Evolutionary conservation across 192 early-diverging fungal genomes (phyloP), one percentile per base, ranked within the genome.

Genomic region (Spizellomyces sp.): DNA sequence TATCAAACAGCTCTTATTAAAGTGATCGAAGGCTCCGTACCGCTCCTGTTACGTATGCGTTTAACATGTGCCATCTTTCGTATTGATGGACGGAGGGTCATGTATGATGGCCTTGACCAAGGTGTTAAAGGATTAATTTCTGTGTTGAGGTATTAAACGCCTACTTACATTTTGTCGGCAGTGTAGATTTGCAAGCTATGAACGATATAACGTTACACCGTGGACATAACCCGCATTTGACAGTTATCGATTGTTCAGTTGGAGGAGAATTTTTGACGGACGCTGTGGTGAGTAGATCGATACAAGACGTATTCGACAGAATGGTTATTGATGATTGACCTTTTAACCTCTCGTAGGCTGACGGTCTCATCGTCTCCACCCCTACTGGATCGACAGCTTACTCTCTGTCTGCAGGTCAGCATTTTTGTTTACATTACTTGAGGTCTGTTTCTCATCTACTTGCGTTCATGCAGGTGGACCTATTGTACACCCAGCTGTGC

Each of bases 371-470:
- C 55, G 87, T 95, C 9, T 86, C 88, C 8, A 93, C 95, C 6
- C 94, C 95, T 4, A 96, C 95, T 4, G 95, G 95, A 8, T 95
- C 93, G 17, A 96, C 95, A 0, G 95, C 95, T 0, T 96, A 96
- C 74, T 90, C 90, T 3, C 81, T 96, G 17, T 94, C 92, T 15
- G 92, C 94, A 52, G 59, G 55, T 67, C 5, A 68, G 59, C 17
- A n/a, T 60, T 46, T 45, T 14, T 9, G 4, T 22, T 15, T 21
- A 9, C 5, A 62, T 21, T 7, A 27, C 14, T 1, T 55, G n/a
- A n/a, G 61, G 41, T 50, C 21, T 41, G 57, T 43, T 55, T 36
- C 54, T 60, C 41, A 60, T 46, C 45, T 48, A 19, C 27, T 36
- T 36, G 27, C 27, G 3, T 36, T 36, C 27, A 36, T 36, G 94